A percentile compares a stretch with the other conserved stretches of the same genome.
phyloP scores from a whole-genome alignment of 2,329 filamentous ascomycete species.

The Aaosphaeria pasadenensis region DNA sequence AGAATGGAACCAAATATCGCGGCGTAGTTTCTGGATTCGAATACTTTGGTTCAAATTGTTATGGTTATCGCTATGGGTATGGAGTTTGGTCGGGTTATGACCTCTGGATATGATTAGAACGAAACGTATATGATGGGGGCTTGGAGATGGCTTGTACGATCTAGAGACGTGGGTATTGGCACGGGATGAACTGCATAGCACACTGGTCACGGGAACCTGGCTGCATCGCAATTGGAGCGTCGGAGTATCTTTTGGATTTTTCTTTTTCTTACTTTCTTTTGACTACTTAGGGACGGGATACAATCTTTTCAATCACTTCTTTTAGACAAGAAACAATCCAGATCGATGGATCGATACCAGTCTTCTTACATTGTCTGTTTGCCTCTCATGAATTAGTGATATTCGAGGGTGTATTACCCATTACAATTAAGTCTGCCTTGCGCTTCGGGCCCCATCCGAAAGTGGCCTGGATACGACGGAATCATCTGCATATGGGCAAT shows the following conservation, averaged over 20 bases:
- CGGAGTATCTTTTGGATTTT: neutral
- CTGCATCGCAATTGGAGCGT: constrained; percentile 13
- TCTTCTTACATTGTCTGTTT: too few relatives aligned
- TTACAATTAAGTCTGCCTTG: constrained; percentile 12
- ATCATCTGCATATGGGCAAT: too few relatives aligned
- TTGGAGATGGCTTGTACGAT: constrained; percentile 20
- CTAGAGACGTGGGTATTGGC: neutral
- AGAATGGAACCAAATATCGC: constrained; percentile 9
- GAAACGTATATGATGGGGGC: constrained; percentile 9
- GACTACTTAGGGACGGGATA: neutral
- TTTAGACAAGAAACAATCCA: neutral
- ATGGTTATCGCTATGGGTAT: neutral
- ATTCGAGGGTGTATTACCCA: too few relatives aligned
- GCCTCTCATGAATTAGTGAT: too few relatives aligned
- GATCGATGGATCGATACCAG: too few relatives aligned
- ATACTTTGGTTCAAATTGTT: constrained; percentile 14
- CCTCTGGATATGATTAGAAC: constrained; percentile 11
- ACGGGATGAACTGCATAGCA: constrained; percentile 14
- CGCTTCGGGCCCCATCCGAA: too few relatives aligned
- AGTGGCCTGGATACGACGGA: too few relatives aligned
- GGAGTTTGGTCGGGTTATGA: constrained; percentile 3
- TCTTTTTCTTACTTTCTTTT: constrained; percentile 1
- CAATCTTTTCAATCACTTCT: constrained; percentile 3
- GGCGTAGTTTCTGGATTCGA: constrained; percentile 8
- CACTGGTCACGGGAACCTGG: constrained; percentile 12